A percentile compares a stretch with the other conserved stretches of the same genome.
Conservation (phyloP, 1,139 yeast species). For the Debaryomycetaceae sp. region DNA sequence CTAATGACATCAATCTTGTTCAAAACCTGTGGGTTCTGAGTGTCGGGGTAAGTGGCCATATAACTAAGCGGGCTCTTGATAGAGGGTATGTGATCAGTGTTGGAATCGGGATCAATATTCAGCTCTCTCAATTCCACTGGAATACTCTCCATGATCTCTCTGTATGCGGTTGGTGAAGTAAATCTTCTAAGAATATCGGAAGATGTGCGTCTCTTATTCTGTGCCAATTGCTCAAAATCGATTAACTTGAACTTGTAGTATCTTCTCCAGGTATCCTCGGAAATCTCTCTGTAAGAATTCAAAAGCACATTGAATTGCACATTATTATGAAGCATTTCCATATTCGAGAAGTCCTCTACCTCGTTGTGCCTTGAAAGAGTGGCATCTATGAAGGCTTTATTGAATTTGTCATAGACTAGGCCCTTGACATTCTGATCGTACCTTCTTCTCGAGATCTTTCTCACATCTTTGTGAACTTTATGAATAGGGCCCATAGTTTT, state of each 20-base stretch:
- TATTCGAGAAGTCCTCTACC: slow-evolving; percentile 36
- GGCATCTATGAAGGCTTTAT: slow-evolving; percentile 29
- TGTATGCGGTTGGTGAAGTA: slow-evolving; percentile 31
- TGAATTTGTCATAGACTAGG: slow-evolving; percentile 33
- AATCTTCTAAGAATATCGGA: slow-evolving; percentile 16
- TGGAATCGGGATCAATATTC: slow-evolving; percentile 5
- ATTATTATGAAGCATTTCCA: slow-evolving; percentile 45
- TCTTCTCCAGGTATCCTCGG: slow-evolving; percentile 38
- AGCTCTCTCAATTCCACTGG: slow-evolving; percentile 33
- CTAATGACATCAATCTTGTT: slow-evolving; percentile 40
- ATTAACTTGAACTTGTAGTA: slow-evolving; percentile 37
- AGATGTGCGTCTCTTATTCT: neutral
- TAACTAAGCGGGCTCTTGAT: slow-evolving; percentile 37
- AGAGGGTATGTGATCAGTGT: slow-evolving; percentile 15
- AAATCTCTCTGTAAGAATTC: slow-evolving; percentile 40
- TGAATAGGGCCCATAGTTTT: slow-evolving; percentile 16
- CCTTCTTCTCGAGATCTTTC: slow-evolving; percentile 16
- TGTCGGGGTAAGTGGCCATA: slow-evolving; percentile 29
- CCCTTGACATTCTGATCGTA: slow-evolving; percentile 34
- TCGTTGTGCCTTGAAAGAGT: slow-evolving; percentile 26
- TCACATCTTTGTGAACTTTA: slow-evolving; percentile 13
- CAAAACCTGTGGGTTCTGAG: slow-evolving; percentile 30
- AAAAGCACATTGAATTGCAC: slow-evolving; percentile 40
- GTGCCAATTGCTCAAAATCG: slow-evolving; percentile 37
- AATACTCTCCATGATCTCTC: slow-evolving; percentile 29